Conservation (phyloP, 352 stramenopile genomes). For the Phytophthora pseudosyringae region DNA sequence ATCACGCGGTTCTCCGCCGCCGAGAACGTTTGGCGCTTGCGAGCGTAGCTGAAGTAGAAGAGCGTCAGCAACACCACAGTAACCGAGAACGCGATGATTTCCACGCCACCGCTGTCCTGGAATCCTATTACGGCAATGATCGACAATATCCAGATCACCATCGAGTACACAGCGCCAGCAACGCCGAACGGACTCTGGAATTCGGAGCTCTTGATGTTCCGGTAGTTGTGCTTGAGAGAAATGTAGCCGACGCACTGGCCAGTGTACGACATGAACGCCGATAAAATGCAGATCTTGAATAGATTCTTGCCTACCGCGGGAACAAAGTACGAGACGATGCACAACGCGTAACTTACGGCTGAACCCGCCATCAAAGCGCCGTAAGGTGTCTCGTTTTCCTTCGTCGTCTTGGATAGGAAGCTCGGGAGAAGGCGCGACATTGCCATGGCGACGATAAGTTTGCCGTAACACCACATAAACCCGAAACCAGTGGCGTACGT, state of each 20-base stretch:
- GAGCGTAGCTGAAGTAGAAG: slow-evolving; percentile 49
- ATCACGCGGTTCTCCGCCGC: slow-evolving; percentile 48
- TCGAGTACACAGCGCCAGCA: slow-evolving; percentile 33
- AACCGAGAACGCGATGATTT: slow-evolving; percentile 29
- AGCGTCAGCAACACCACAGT: slow-evolving; percentile 21
- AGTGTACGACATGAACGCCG: slow-evolving; percentile 47
- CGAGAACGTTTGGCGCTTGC: slow-evolving; percentile 47
- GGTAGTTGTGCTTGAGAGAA: slow-evolving; percentile 42
- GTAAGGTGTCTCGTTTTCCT: slow-evolving; percentile 31
- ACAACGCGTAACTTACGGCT: slow-evolving; percentile 43
- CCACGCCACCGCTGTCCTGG: slow-evolving; percentile 31
- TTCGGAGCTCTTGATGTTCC: slow-evolving; percentile 46
- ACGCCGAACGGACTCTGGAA: slow-evolving; percentile 51
- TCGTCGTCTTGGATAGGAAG: slow-evolving; percentile 31
- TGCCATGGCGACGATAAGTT: slow-evolving; percentile 57
- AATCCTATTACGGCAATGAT: slow-evolving; percentile 37
- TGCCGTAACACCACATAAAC: slow-evolving; percentile 65
- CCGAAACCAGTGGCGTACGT: slow-evolving; percentile 58
- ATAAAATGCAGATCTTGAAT: slow-evolving; percentile 41
- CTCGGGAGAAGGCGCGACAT: slow-evolving; percentile 45
- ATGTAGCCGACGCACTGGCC: slow-evolving; percentile 54
- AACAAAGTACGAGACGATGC: slow-evolving; percentile 36
- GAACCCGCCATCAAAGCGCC: slow-evolving; percentile 31
- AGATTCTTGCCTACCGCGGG: slow-evolving; percentile 29
- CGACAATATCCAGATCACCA: slow-evolving; percentile 34